Evolutionary conservation across 108 stramenopile species (phyloP).

Genomic region (Skeletonema tropicum): DNA sequence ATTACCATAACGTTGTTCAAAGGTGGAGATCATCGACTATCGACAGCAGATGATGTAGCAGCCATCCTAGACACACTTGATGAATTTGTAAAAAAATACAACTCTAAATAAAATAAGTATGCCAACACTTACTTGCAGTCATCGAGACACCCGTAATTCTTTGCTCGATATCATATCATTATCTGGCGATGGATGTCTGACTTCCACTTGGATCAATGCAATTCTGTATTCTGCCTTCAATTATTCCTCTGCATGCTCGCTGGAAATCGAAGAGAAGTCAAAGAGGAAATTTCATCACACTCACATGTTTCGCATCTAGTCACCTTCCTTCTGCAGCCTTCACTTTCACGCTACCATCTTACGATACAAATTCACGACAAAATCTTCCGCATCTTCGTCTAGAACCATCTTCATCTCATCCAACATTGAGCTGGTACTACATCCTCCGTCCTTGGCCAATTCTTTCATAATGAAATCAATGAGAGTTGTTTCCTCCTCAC

Average conservation of each 20-base stretch:
- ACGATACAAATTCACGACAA: constrained; percentile 63
- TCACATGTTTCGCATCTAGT: neutral
- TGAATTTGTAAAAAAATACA: neutral
- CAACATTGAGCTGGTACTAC: constrained; percentile 43
- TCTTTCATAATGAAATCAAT: constrained; percentile 76
- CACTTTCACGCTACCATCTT: constrained; percentile 46
- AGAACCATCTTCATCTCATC: constrained; percentile 81
- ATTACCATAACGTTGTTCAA: neutral
- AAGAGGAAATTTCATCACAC: neutral
- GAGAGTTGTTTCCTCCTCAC: constrained; percentile 74
- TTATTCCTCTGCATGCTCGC: neutral
- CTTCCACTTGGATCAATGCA: neutral
- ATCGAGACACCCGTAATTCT: neutral
- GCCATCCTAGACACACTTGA: neutral
- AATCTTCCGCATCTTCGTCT: constrained; percentile 81
- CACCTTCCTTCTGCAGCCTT: neutral
- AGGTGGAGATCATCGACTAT: constrained; percentile 2
- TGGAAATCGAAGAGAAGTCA: neutral
- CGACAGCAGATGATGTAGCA: neutral
- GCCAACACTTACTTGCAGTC: neutral
- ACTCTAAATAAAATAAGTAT: neutral
- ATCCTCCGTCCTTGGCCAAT: constrained; percentile 51
- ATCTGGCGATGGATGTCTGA: neutral
- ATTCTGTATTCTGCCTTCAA: neutral
- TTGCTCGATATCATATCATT: neutral